A percentile compares a stretch with the other conserved stretches of the same genome.
Evolutionary conservation across 306 rosid genomes (phyloP).

Genomic region (Lathyrus aphaca): DNA sequence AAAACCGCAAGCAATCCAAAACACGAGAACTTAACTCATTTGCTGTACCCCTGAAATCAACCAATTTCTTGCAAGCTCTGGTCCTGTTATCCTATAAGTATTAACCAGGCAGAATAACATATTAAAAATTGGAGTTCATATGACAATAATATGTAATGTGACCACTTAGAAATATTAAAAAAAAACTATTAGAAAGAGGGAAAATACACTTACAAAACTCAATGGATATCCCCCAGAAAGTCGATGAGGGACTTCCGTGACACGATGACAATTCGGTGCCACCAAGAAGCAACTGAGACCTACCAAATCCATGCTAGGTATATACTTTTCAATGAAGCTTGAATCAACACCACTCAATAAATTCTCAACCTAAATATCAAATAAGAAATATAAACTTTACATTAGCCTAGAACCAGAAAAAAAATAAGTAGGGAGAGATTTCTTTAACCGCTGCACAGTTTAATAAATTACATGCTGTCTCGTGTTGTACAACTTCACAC

Average conservation of each 20-base stretch:
- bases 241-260: conserved; percentile 67
- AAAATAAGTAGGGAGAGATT: neutral
- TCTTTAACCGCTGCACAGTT: neutral
- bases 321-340: conserved; percentile 57
- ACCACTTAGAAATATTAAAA: conserved; percentile 28
- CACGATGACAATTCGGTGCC: conserved; percentile 87
- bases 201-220: conserved; percentile 62
- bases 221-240: conserved; percentile 63
- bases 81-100: conserved; percentile 79
- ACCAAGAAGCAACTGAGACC: conserved; percentile 65
- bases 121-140: conserved; percentile 37
- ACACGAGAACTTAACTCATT: conserved; percentile 79
- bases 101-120: conserved; percentile 39
- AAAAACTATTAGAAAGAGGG: conserved; percentile 20
- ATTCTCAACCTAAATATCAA: conserved; percentile 63
- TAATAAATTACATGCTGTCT: neutral
- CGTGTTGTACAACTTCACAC: neutral
- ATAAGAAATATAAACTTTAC: conserved; percentile 29
- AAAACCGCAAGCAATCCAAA: conserved; percentile 78
- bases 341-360: conserved; percentile 73
- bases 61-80: conserved; percentile 68
- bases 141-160: conserved; percentile 1
- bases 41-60: conserved; percentile 81
- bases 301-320: conserved; percentile 58
- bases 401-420: conserved; percentile 25